These are phyloP conservation scores for Lepidium sativum DNA, from an alignment of 345 rosid genomes.

Conservation along the genomic window DNA sequence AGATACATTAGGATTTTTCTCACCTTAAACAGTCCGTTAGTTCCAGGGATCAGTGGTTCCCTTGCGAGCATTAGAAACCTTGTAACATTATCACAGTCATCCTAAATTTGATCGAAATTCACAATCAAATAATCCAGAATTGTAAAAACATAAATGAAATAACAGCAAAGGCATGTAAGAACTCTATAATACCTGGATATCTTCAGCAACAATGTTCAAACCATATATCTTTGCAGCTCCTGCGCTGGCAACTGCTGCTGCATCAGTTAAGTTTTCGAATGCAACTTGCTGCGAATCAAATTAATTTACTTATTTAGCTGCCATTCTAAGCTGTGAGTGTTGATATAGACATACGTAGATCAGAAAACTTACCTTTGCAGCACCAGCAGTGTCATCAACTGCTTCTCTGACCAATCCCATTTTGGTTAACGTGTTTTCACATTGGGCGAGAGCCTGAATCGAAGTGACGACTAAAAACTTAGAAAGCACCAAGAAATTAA, in stretches of 20 bases:
- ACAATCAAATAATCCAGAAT: constrained; percentile 12
- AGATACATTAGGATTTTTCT: constrained; percentile 6
- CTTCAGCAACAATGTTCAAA: constrained; percentile 76
- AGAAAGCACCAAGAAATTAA: neutral
- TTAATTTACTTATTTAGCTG: constrained; percentile 1
- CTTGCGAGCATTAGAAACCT: constrained; percentile 96
- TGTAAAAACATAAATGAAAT: neutral
- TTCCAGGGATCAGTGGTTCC: constrained; percentile 95
- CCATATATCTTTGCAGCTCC: constrained; percentile 78
- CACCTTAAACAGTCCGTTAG: constrained; percentile 83
- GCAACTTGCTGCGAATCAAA: constrained; percentile 53
- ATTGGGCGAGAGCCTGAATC: constrained; percentile 92
- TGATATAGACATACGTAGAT: neutral
- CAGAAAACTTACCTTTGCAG: constrained; percentile 62
- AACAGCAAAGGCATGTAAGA: neutral
- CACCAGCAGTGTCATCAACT: constrained; percentile 94
- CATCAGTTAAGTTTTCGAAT: constrained; percentile 46
- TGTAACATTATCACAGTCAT: constrained; percentile 79
- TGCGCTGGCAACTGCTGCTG: constrained; percentile 92
- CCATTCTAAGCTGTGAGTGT: neutral
- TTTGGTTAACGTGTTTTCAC: constrained; percentile 79
- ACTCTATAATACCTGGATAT: constrained; percentile 69
- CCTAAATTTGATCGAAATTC: constrained; percentile 38
- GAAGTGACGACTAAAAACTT: neutral
- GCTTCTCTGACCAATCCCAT: constrained; percentile 87